Percentiles rank a stretch among this genome's conserved stretches.
Conservation (phyloP, 805 yeast genomes). For the Saccharomycopsis synnaedendra region DNA sequence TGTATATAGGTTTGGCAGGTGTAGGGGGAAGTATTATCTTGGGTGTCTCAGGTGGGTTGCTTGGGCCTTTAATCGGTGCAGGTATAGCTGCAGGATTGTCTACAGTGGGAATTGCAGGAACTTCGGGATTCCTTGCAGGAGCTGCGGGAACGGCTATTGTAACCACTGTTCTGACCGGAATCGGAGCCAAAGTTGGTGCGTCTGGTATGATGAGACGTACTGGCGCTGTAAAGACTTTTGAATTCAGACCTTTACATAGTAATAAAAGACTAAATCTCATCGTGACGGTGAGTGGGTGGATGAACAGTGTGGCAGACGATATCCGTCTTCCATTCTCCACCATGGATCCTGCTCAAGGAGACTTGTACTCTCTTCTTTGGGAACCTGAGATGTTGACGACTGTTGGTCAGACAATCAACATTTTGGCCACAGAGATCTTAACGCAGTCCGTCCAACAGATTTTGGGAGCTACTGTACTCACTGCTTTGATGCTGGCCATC, state of each 20-base stretch:
- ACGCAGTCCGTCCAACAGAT: slow-evolving; percentile 92
- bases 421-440: slow-evolving; percentile 87
- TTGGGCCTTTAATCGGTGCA: slow-evolving; percentile 90
- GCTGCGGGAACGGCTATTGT: slow-evolving; percentile 94
- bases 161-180: slow-evolving; percentile 80
- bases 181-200: slow-evolving; percentile 85
- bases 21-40: slow-evolving; percentile 90
- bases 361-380: slow-evolving; percentile 83
- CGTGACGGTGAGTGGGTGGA: slow-evolving; percentile 94
- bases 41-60: slow-evolving; percentile 88
- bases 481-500: slow-evolving; percentile 85
- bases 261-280: slow-evolving; percentile 80
- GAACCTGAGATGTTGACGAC: slow-evolving; percentile 96
- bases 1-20: slow-evolving; percentile 90
- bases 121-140: slow-evolving; percentile 86
- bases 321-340: slow-evolving; percentile 93
- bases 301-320: slow-evolving; percentile 91
- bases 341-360: slow-evolving; percentile 97
- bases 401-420: slow-evolving; percentile 91
- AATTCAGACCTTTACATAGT: slow-evolving; percentile 85
- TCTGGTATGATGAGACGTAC: slow-evolving; percentile 77
- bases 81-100: slow-evolving; percentile 96
- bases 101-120: slow-evolving; percentile 91
- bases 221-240: slow-evolving; percentile 90
- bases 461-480: slow-evolving; percentile 79